Base-by-base conservation (phyloP, 768 basidiomycete genomes). In the Phylloporus sp. region DNA sequence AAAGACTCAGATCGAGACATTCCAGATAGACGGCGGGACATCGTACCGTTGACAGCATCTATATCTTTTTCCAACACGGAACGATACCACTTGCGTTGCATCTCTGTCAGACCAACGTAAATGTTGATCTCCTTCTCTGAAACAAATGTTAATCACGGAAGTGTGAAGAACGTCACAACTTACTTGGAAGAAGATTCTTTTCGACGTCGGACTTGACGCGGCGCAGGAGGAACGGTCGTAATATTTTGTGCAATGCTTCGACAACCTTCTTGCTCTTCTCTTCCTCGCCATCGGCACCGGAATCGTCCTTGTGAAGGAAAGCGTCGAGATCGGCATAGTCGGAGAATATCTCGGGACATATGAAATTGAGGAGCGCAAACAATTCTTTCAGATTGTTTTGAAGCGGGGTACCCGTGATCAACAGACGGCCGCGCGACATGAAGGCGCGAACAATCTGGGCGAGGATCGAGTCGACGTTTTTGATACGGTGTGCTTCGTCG, bases 1-100 rank as follows among this genome's bases (percentile, higher is more conserved):
- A 11, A 18, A 3, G 22, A 31, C 4, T 44, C 29, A 49, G 37
- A 39, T 26, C 37, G 21, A 34, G 17, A 9, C 4, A 23, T 29
- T 24, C 1, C 10, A 9, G 38, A 6, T 15, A 22, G 9, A 15
- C 11, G 11, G 22, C 3, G 10, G 27, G 29, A 23, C 15, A 24
- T 64, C 77, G 35, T 48, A 81, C 93, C 93, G 61, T 97, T 97
- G 33, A 99, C 96, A 9, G 95, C 95, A 60, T 98, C 95, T 46
- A 99, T 97, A 63, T 98, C 95, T 70, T 98, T 98, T 69, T 97
- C 93, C 47, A 98, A 68, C 7, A 99, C 86, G 3, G 83, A 89
- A 24, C 91, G 84, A 67, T 99, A 98, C 96, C 95, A 97, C 62
- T 94, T 97, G 23, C 92, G 73, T 64, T 99, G 96, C 91, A 99